Conservation (phyloP, 257 asterid genomes). For the Nicotiana otophora region DNA sequence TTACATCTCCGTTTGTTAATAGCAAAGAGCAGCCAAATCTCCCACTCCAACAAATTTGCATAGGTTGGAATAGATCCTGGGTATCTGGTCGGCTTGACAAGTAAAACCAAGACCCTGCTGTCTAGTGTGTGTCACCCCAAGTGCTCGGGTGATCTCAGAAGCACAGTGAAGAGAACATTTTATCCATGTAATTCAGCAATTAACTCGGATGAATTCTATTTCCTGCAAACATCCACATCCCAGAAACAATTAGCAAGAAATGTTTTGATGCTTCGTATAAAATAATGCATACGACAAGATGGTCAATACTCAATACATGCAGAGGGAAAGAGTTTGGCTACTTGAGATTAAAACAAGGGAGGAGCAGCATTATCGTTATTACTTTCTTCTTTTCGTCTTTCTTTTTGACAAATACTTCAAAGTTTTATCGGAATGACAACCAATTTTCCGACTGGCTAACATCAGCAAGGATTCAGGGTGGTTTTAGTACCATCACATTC, state of each 20-base stretch:
- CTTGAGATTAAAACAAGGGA: background rate
- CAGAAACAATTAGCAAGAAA: background rate
- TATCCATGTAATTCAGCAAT: background rate
- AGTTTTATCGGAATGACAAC: background rate
- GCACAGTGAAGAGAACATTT: background rate
- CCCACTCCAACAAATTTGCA: background rate
- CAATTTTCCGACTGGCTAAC: background rate
- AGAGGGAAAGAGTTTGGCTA: background rate
- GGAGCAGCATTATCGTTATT: background rate
- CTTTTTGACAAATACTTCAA: background rate
- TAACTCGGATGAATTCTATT: background rate
- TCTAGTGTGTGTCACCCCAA: background rate
- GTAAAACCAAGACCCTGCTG: background rate
- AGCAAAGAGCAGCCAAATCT: background rate
- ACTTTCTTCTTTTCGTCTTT: background rate
- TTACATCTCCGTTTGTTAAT: background rate
- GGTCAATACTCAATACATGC: background rate
- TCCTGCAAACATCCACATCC: conserved; percentile 8
- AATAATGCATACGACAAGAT: background rate
- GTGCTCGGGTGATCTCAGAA: background rate
- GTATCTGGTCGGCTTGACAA: background rate
- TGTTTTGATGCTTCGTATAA: background rate
- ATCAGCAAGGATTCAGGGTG: background rate
- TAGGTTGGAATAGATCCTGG: background rate
- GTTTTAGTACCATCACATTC: background rate